A percentile compares a stretch with the other conserved stretches of the same genome.
Conservation (phyloP, 345 rosid species). For the Lumnitzera littorea region DNA sequence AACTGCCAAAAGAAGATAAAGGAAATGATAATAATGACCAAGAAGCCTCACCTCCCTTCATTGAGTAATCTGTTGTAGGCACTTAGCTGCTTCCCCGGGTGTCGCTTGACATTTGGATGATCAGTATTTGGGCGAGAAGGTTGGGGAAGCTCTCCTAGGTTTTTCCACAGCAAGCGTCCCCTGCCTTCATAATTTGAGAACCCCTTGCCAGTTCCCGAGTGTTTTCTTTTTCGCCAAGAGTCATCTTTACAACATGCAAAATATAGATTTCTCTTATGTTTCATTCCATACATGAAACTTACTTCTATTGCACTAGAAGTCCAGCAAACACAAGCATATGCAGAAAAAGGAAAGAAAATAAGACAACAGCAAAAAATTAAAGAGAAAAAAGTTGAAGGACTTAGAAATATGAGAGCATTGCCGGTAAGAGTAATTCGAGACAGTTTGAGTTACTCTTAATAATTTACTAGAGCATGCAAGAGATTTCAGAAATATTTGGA, state of each 20-base stretch:
- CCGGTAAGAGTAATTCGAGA: too few species aligned
- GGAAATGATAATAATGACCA: too few species aligned
- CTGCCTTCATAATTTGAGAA: conserved; percentile 26
- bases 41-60: conserved; percentile 57
- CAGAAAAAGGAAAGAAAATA: too few species aligned
- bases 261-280: conserved; percentile 23
- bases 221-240: conserved; percentile 27
- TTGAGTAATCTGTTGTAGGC: conserved; percentile 51
- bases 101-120: conserved; percentile 23
- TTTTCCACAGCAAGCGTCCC: conserved; percentile 24
- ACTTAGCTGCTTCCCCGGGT: conserved; percentile 24
- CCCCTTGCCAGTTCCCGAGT: conserved; percentile 20
- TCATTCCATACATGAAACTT: conserved; percentile 25
- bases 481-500: too few species aligned
- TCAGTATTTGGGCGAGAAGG: conserved; percentile 24
- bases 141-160: conserved; percentile 23
- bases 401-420: too few species aligned
- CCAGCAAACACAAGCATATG: too few species aligned
- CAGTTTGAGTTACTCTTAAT: too few species aligned
- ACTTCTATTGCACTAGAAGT: conserved; percentile 3
- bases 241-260: conserved; percentile 24
- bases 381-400: too few species aligned
- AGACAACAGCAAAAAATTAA: too few species aligned
- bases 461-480: too few species aligned
- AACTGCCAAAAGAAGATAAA: too few species aligned